Evolutionary conservation across 2,329 filamentous ascomycete species (phyloP), one percentile per base, ranked within the genome.

Genomic region (Diaporthe capsici): DNA sequence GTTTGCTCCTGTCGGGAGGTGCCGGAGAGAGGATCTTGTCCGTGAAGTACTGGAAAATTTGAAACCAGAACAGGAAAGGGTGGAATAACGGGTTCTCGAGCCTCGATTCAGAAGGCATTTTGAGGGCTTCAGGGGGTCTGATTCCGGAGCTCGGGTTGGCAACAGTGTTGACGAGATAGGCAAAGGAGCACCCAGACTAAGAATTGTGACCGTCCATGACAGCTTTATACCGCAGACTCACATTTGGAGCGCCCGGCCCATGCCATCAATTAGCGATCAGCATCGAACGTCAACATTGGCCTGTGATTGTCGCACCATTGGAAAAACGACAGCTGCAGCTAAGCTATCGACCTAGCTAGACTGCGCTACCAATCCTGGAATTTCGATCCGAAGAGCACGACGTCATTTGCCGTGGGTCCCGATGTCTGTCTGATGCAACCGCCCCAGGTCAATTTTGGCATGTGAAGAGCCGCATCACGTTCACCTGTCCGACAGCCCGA

Each of bases 21-120:
- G 85, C 87, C 0, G 95, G 94, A 0, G 94, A 92, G 71, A 97
- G 90, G 44, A 95, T 79, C 78, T 88, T 88, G 79, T 89, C 87
- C 1, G 93, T 85, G 10, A 94, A 77, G 85, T 88, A 92, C 87
- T 95, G 93, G 49, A 92, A 82, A 42, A 94, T 73, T 77, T 92
- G 88, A 82, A 92, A 95, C 70, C 93, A 75, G 79, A 92, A 92
- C 39, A 91, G 82, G 60, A 94, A 83, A 2, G 89, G 90, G 63
- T 90, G 86, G n/a, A 88, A 78, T 42, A 89, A 68, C 28, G 85
- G 84, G 79, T 87, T 87, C 76, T 84, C 79, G 1, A 85, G 67
- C 9, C 80, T 72, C 15, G 81, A 80, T 37, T 79, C 73, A 10
- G 82, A 82, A 34, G 80, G 60, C 85, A 86, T 87, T 34, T 74